Conservation (phyloP, 805 yeast species). For the Debaryomyces prosopidis region DNA sequence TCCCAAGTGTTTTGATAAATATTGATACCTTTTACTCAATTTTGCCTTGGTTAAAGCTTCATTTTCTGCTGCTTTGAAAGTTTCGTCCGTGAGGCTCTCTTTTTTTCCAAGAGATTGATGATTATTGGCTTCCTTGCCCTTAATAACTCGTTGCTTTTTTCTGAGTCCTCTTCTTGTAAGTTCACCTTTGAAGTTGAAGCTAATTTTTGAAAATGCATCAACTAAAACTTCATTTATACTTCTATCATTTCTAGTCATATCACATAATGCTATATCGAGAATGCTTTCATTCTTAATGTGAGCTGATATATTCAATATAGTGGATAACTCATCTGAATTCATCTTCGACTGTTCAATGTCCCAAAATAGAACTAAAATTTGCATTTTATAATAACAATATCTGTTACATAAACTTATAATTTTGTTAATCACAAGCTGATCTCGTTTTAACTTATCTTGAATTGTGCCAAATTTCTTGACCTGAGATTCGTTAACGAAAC, state of each 20-base stretch:
- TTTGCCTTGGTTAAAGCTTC: constrained; percentile 31
- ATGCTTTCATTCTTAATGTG: constrained; percentile 12
- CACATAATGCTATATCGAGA: constrained; percentile 26
- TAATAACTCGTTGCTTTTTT: constrained; percentile 15
- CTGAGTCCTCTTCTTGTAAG: constrained; percentile 30
- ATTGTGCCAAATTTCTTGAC: constrained; percentile 13
- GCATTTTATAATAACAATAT: constrained; percentile 38
- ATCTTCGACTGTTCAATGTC: constrained; percentile 24
- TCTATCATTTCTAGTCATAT: constrained; percentile 29
- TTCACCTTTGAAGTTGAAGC: constrained; percentile 24
- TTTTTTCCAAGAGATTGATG: not conserved
- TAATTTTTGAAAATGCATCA: constrained; percentile 21
- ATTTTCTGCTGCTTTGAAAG: constrained; percentile 24
- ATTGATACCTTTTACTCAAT: constrained; percentile 27
- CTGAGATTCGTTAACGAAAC: constrained; percentile 30
- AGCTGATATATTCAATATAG: constrained; percentile 15
- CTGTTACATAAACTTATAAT: constrained; percentile 33
- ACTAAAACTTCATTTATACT: constrained; percentile 27
- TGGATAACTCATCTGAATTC: constrained; percentile 11
- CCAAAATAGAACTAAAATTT: constrained; percentile 46
- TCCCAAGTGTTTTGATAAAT: constrained; percentile 29
- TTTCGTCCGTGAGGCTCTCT: constrained; percentile 6
- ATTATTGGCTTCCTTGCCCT: not conserved
- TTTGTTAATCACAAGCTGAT: constrained; percentile 34
- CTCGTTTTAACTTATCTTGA: constrained; percentile 36